These are phyloP conservation scores for Zangia roseola DNA, from an alignment of 768 basidiomycete genomes.

Conservation along the genomic window DNA sequence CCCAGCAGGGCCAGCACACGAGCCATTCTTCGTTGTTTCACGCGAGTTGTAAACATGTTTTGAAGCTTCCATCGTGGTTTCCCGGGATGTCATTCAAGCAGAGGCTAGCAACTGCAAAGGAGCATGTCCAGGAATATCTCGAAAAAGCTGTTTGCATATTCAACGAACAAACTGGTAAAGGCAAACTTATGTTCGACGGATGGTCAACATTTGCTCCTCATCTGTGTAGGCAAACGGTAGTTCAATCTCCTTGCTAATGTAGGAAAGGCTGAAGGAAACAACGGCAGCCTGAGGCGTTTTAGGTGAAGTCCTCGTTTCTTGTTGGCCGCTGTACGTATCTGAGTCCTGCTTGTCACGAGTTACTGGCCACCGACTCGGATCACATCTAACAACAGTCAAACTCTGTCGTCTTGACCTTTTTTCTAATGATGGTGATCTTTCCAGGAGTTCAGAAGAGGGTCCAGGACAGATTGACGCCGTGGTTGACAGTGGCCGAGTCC, in stretches of 20 bases:
- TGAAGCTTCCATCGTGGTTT: slow-evolving; percentile 9
- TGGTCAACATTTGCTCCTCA: not conserved
- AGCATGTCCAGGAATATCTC: not conserved
- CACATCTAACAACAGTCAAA: not conserved
- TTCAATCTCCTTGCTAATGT: too few species aligned
- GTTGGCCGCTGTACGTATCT: too few species aligned
- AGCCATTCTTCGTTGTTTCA: not conserved
- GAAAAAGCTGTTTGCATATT: slow-evolving; percentile 1
- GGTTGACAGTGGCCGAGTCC: not conserved
- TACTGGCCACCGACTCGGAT: not conserved
- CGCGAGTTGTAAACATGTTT: not conserved
- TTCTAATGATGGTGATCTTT: not conserved
- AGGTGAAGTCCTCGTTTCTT: not conserved
- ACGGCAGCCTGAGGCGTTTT: slow-evolving; percentile 8
- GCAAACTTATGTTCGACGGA: too few species aligned
- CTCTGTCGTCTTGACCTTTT: not conserved
- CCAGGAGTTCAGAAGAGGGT: not conserved
- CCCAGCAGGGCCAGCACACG: slow-evolving; percentile 5
- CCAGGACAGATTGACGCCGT: not conserved
- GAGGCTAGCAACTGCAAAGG: not conserved
- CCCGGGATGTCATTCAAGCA: slow-evolving; percentile 15
- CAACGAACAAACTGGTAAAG: slow-evolving; percentile 10
- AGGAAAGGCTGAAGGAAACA: slow-evolving; percentile 2
- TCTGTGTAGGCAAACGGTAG: not conserved
- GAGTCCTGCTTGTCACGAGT: too few species aligned